These are phyloP conservation scores for Ceratobasidium sp. DNA, from an alignment of 1,284 basidiomycete species.

Conservation along the genomic window DNA sequence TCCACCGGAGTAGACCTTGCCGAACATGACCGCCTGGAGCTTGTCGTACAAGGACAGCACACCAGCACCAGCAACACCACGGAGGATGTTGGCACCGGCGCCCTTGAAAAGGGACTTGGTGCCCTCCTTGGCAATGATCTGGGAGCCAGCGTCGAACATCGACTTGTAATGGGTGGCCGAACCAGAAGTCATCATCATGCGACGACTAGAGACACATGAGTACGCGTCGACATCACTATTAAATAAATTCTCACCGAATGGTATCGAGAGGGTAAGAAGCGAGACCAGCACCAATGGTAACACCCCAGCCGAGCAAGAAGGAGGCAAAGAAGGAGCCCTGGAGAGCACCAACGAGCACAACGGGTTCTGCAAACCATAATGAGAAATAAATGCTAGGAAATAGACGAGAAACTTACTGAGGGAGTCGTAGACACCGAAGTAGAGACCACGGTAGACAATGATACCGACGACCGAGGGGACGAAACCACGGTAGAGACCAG, in stretches of 20 bases:
- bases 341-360: conserved; percentile 88
- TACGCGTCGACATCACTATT: neutral
- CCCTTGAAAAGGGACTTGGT: conserved; percentile 91
- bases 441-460: conserved; percentile 96
- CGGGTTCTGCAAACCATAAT: conserved; percentile 71
- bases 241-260: conserved; percentile 70
- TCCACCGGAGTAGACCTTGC: conserved; percentile 94
- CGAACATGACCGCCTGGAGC: conserved; percentile 90
- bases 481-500: conserved; percentile 95
- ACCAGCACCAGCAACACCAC: conserved; percentile 98
- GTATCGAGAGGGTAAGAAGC: conserved; percentile 96
- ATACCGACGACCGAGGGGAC: conserved; percentile 95
- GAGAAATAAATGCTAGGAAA: conserved; percentile 13
- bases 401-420: conserved; percentile 68
- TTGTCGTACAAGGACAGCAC: conserved; percentile 95
- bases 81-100: conserved; percentile 97
- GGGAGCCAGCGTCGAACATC: conserved; percentile 86
- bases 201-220: conserved; percentile 68
- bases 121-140: conserved; percentile 92
- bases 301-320: conserved; percentile 92
- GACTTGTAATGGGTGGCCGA: conserved; percentile 88
- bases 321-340: conserved; percentile 92
- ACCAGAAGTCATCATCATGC: conserved; percentile 96
- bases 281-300: conserved; percentile 94
- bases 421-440: conserved; percentile 95